Conservation (phyloP, 768 basidiomycete genomes). For the Russula virescens region DNA sequence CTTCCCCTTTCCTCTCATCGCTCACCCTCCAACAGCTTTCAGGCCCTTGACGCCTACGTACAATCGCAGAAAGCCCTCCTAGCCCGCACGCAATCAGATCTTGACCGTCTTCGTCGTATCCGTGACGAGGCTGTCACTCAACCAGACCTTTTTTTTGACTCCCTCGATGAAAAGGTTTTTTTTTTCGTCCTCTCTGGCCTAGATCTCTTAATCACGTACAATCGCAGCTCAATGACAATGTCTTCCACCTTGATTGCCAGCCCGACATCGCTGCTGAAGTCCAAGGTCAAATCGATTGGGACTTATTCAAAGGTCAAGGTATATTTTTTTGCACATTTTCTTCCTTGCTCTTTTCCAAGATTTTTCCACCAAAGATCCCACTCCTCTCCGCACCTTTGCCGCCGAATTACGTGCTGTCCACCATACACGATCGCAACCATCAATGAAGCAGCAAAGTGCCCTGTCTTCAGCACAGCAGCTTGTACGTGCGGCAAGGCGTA, state of each 20-base stretch:
- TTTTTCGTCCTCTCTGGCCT: conserved; percentile 19
- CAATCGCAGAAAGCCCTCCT: conserved; percentile 55
- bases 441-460: conserved; percentile 37
- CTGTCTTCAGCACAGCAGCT: conserved; percentile 53
- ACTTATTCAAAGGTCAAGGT: conserved; percentile 53
- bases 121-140: conserved; percentile 35
- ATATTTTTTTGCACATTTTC: conserved; percentile 21
- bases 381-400: conserved; percentile 46
- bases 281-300: conserved; percentile 57
- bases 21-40: conserved; percentile 35
- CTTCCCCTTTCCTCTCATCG: neutral
- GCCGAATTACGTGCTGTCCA: conserved; percentile 34
- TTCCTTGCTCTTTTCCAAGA: neutral
- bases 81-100: conserved; percentile 55
- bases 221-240: conserved; percentile 31
- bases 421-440: conserved; percentile 36
- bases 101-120: conserved; percentile 48
- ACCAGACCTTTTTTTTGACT: conserved; percentile 33
- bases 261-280: conserved; percentile 40
- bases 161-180: conserved; percentile 35
- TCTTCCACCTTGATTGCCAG: conserved; percentile 40
- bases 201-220: neutral
- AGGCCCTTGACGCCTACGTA: conserved; percentile 65
- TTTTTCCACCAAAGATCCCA: conserved; percentile 40
- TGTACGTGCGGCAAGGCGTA: conserved; percentile 46